phyloP scores from a whole-genome alignment of 2,329 filamentous ascomycete genomes.

The Lecanicillium sp. region DNA sequence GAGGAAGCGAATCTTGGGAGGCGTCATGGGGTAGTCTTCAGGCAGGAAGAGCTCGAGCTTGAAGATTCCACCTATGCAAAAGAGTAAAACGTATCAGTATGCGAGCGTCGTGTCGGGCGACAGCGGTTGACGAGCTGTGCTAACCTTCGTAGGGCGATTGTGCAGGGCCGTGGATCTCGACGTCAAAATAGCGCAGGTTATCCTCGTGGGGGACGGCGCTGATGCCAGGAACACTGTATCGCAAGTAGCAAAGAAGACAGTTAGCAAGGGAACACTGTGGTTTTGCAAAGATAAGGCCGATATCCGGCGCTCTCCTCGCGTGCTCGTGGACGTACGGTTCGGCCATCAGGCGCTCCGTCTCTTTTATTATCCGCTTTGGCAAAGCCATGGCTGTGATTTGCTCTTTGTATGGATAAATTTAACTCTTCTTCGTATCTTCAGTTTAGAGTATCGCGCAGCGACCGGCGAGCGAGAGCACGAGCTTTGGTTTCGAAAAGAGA shows the following conservation, averaged over 20 bases:
- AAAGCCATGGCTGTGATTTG: conserved; percentile 54
- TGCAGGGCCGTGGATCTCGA: conserved; percentile 86
- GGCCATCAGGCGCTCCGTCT: conserved; percentile 93
- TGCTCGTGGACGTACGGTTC: conserved; percentile 77
- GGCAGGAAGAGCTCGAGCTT: conserved; percentile 96
- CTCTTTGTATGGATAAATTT: not conserved
- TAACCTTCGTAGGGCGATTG: conserved; percentile 92
- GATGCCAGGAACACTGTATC: conserved; percentile 83
- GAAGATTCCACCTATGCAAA: conserved; percentile 65
- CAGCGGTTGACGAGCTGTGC: conserved; percentile 17
- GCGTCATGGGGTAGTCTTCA: conserved; percentile 98
- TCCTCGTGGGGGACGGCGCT: conserved; percentile 94
- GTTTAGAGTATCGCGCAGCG: too few relatives aligned
- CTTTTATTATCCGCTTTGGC: conserved; percentile 96
- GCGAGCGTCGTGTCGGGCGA: not conserved
- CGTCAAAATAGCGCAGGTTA: conserved; percentile 96
- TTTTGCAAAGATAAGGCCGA: not conserved
- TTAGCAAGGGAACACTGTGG: not conserved
- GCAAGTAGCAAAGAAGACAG: not conserved
- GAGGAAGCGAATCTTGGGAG: conserved; percentile 95
- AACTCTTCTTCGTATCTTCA: too few relatives aligned
- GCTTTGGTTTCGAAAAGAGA: not conserved
- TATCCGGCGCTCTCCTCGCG: not conserved
- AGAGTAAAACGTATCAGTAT: not conserved
- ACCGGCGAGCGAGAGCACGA: not conserved